phyloP scores from a whole-genome alignment of 2,329 filamentous ascomycete genomes.

The Cladophialophora chaetospira region DNA sequence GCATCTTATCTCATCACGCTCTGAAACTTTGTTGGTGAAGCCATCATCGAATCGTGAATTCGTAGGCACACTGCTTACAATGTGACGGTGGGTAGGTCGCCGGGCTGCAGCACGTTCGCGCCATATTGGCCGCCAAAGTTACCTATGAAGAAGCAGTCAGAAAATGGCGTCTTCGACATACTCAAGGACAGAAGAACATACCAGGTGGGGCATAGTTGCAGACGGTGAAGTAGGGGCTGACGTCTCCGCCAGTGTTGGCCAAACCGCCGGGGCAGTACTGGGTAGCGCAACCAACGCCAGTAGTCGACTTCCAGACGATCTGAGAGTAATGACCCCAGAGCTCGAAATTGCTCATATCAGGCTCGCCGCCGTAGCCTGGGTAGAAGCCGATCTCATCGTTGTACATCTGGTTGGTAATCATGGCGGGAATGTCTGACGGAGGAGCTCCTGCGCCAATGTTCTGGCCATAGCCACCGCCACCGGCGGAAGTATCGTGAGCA shows the following conservation, averaged over 20 bases:
- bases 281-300: constrained; percentile 63
- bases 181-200: constrained; percentile 47
- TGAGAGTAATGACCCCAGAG: constrained; percentile 75
- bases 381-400: constrained; percentile 69
- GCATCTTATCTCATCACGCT: not conserved
- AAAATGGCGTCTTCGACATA: not conserved
- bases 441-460: constrained; percentile 76
- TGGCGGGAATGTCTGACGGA: constrained; percentile 61
- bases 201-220: constrained; percentile 83
- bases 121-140: constrained; percentile 59
- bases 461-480: constrained; percentile 75
- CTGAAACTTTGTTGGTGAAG: not conserved
- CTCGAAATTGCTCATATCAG: constrained; percentile 64
- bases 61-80: constrained; percentile 19
- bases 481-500: constrained; percentile 73
- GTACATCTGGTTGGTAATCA: constrained; percentile 86
- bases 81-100: constrained; percentile 41
- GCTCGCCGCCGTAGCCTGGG: constrained; percentile 63
- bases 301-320: constrained; percentile 69
- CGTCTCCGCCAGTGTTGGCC: constrained; percentile 43
- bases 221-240: constrained; percentile 70
- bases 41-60: constrained; percentile 24
- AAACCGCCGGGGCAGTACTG: constrained; percentile 47
- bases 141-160: constrained; percentile 45
- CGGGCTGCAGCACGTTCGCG: constrained; percentile 52